Evolutionary conservation across 352 stramenopile species (phyloP).

Genomic region (Phytopythium oedochilum): DNA sequence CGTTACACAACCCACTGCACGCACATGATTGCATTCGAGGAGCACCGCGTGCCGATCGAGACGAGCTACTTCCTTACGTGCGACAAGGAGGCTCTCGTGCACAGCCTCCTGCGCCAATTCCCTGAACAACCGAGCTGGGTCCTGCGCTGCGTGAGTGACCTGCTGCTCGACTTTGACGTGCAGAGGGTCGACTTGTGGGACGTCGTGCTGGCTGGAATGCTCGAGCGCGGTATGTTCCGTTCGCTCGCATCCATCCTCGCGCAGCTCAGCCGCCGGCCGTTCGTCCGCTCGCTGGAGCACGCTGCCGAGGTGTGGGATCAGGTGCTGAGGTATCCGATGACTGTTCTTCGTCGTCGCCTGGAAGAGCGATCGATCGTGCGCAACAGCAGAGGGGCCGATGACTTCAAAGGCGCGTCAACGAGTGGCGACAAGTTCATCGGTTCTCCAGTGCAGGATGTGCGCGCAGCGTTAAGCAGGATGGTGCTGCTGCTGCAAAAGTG

Average conservation of each 20-base stretch:
- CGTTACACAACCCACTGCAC: constrained; percentile 25
- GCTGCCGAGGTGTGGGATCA: constrained; percentile 33
- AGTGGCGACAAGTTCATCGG: constrained; percentile 11
- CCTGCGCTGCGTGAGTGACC: constrained; percentile 25
- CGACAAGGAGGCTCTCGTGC: constrained; percentile 38
- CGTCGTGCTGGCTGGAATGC: constrained; percentile 38
- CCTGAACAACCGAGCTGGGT: constrained; percentile 20
- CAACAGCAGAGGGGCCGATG: too few relatives aligned
- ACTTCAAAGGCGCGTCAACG: neutral
- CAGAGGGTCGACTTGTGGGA: constrained; percentile 40
- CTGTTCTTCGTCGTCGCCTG: neutral
- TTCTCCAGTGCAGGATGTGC: constrained; percentile 13
- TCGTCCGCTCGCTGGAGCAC: constrained; percentile 28
- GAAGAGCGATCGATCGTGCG: constrained; percentile 5
- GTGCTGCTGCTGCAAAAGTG: constrained; percentile 43
- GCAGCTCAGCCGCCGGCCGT: constrained; percentile 24
- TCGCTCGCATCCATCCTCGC: constrained; percentile 32
- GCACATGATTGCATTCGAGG: constrained; percentile 50
- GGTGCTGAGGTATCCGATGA: constrained; percentile 20
- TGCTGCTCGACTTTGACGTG: constrained; percentile 58
- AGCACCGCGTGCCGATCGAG: constrained; percentile 45
- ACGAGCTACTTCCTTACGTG: constrained; percentile 30
- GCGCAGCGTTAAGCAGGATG: constrained; percentile 22
- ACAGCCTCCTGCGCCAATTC: constrained; percentile 42
- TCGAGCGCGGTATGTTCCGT: constrained; percentile 37